phyloP scores from a whole-genome alignment of 2,329 filamentous ascomycete genomes.

The Ceratocystis ficicola region DNA sequence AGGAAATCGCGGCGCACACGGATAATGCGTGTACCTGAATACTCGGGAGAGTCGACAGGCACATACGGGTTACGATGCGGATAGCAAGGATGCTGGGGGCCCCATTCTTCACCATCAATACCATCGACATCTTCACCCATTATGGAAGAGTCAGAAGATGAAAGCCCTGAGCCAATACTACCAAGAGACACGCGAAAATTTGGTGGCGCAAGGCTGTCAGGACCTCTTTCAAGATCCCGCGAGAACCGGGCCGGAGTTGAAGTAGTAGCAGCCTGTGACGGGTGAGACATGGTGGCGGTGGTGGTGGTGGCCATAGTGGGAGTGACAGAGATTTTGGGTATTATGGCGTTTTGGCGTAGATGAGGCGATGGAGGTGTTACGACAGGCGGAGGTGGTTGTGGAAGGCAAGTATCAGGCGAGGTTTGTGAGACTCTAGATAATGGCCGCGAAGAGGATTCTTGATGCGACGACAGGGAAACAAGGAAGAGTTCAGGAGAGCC shows the following conservation, averaged over 20 bases:
- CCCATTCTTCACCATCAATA: slow-evolving; percentile 71
- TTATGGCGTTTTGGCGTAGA: slow-evolving; percentile 40
- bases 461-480: background rate
- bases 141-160: slow-evolving; percentile 47
- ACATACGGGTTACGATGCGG: slow-evolving; percentile 91
- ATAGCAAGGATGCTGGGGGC: slow-evolving; percentile 84
- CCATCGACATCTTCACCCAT: slow-evolving; percentile 53
- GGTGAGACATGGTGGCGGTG: slow-evolving; percentile 27
- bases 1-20: slow-evolving; percentile 88
- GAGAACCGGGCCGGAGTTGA: slow-evolving; percentile 31
- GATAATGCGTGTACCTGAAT: slow-evolving; percentile 73
- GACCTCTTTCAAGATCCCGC: slow-evolving; percentile 45
- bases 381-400: background rate
- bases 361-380: slow-evolving; percentile 21
- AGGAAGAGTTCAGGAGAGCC: slow-evolving; percentile 1
- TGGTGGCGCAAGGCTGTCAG: slow-evolving; percentile 30
- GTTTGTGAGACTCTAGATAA: background rate
- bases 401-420: background rate
- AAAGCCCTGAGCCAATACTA: slow-evolving; percentile 39
- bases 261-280: slow-evolving; percentile 22
- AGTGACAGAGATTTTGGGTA: slow-evolving; percentile 37
- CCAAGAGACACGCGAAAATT: slow-evolving; percentile 38
- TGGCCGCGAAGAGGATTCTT: background rate
- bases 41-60: slow-evolving; percentile 60
- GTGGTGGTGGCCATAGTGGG: slow-evolving; percentile 26